Conservation (phyloP, 2,329 filamentous ascomycete genomes). For the Alternaria gansuensis region DNA sequence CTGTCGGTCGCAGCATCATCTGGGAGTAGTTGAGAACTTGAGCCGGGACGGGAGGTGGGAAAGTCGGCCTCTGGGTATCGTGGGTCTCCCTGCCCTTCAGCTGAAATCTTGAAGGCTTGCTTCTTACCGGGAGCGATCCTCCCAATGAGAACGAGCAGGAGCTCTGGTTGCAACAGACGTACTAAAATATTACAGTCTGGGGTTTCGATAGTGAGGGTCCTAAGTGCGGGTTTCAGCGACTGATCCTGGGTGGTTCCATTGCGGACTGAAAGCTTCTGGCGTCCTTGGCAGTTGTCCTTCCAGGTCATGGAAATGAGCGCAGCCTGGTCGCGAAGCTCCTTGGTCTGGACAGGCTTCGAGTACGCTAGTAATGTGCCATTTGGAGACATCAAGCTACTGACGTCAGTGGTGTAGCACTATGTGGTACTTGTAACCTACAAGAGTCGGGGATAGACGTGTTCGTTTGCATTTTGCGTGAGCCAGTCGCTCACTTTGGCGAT, state of each 20-base stretch:
- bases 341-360: constrained; percentile 59
- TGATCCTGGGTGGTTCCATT: constrained; percentile 16
- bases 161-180: constrained; percentile 56
- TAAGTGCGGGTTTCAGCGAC: constrained; percentile 42
- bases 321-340: constrained; percentile 60
- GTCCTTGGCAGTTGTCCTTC: constrained; percentile 55
- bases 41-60: constrained; percentile 14
- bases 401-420: constrained; percentile 17
- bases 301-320: constrained; percentile 60
- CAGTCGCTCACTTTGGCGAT: constrained; percentile 56
- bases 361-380: constrained; percentile 62
- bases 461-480: constrained; percentile 56
- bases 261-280: constrained; percentile 27
- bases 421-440: constrained; percentile 47
- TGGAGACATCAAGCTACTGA: constrained; percentile 58
- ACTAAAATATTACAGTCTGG: constrained; percentile 58
- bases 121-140: constrained; percentile 56
- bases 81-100: constrained; percentile 54
- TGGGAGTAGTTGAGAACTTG: constrained; percentile 17
- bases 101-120: constrained; percentile 54
- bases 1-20: constrained; percentile 18
- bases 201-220: constrained; percentile 59
- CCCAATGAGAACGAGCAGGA: constrained; percentile 60
- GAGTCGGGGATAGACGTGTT: constrained; percentile 56
- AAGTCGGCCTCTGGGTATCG: constrained; percentile 48